Base-by-base conservation (phyloP, 2,329 filamentous ascomycete species). In the Epichloe sibirici region DNA sequence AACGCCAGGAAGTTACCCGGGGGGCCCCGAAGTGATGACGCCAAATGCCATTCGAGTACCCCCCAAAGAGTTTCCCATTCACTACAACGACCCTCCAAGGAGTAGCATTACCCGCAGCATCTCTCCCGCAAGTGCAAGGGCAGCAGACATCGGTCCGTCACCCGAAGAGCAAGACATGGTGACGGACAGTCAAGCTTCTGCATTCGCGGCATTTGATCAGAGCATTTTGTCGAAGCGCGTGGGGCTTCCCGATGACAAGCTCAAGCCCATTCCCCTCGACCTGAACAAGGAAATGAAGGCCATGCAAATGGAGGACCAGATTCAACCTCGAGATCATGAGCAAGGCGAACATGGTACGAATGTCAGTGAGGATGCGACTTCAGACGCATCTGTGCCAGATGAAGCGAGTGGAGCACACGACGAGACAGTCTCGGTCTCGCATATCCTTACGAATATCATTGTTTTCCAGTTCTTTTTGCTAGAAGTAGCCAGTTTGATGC, bases 401-500 rank as follows among this genome's bases (percentile, higher is more conserved):
- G 57, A 57, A 1, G 61, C 59, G 15, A 60, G 62, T 15, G 56
- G 52, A 35, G 54, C 57, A 44, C 49, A 40, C 25, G 48, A 53
- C 25, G 38, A 54, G n/a, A 75, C 74, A 9, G 83, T 82, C 7
- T 88, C 83, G 7, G 79, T 93, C 4, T 88, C 85, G 42, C 87
- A 91, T 64, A 73, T 91, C 11, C 71, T 93, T 56, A 91, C 87
- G 5, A 93, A 91, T 64, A 80, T 86, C 42, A 79, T 91, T 53
- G 79, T 91, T 49, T 72, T 90, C 53, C 88, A 93, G 65, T 85
- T 86, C 38, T 93, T 93, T 63, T 68, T 91, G 48, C 74, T 91
- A 48, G 88, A 93, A 66, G 67, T 91, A 52, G 82, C 86, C 2
- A 85, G 85, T 28, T 67, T 90, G 59, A 74, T 90, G 54, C 86